A percentile compares a stretch with the other conserved stretches of the same genome.
phyloP scores from a whole-genome alignment of 805 yeast species.

The Barnettozyma pratensis region DNA sequence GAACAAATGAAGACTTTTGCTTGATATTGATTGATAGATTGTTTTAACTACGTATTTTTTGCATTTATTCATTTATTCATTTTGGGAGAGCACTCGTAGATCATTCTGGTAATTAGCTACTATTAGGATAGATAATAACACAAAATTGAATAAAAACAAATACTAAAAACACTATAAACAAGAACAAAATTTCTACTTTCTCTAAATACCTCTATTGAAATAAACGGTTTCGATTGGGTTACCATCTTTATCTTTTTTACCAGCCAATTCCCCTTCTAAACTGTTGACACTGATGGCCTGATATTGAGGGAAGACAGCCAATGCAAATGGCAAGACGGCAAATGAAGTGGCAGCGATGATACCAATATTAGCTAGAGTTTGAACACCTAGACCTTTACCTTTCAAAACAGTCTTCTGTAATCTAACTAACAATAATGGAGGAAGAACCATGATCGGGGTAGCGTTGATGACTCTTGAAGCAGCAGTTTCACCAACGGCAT shows the following conservation, averaged over 20 bases:
- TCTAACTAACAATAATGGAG: slow-evolving; percentile 78
- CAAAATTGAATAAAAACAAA: no score
- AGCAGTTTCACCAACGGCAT: slow-evolving; percentile 97
- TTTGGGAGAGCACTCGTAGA: no score
- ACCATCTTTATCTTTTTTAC: slow-evolving; percentile 59
- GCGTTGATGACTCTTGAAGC: slow-evolving; percentile 92
- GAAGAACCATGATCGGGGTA: slow-evolving; percentile 95
- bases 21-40: no score
- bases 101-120: no score
- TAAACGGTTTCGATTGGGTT: slow-evolving; percentile 53
- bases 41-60: no score
- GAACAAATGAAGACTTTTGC: no score
- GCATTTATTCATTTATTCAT: no score
- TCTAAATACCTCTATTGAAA: slow-evolving; percentile 90
- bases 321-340: slow-evolving; percentile 86
- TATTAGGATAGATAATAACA: no score
- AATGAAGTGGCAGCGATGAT: slow-evolving; percentile 82
- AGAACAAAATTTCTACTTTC: no score
- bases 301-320: slow-evolving; percentile 93
- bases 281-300: slow-evolving; percentile 51
- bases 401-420: slow-evolving; percentile 68
- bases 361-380: slow-evolving; percentile 75
- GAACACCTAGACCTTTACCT: slow-evolving; percentile 60
- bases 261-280: slow-evolving; percentile 62
- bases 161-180: no score